Percentiles rank a stretch among this genome's conserved stretches.
phyloP scores from a whole-genome alignment of 2,329 filamentous ascomycete species.

The Colletotrichum sansevieriae region DNA sequence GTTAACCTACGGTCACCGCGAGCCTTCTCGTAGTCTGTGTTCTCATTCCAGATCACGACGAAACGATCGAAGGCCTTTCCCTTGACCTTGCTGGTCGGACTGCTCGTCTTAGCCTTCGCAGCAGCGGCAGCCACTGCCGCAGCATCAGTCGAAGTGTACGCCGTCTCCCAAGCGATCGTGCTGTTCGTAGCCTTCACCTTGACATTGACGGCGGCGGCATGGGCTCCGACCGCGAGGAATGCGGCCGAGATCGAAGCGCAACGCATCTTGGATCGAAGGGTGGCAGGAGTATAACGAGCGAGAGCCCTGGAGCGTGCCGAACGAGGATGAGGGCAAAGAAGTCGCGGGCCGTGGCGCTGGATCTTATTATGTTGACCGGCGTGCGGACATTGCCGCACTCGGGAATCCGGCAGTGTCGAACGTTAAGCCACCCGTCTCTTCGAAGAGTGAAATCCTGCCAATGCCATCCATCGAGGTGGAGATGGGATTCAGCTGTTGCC shows the following conservation, averaged over 20 bases:
- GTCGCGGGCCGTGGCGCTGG: not conserved
- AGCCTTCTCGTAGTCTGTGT: constrained; percentile 77
- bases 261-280: constrained; percentile 17
- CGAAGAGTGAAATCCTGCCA: constrained; percentile 1
- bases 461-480: constrained; percentile 1
- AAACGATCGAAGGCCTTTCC: constrained; percentile 81
- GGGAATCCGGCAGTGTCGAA: constrained; percentile 13
- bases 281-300: constrained; percentile 3
- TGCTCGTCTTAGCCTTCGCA: constrained; percentile 71
- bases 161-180: constrained; percentile 51
- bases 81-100: constrained; percentile 73
- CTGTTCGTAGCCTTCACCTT: constrained; percentile 17
- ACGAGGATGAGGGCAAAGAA: not conserved
- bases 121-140: constrained; percentile 66
- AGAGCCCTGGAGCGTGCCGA: not conserved
- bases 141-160: constrained; percentile 65
- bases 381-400: constrained; percentile 6
- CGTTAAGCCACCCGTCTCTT: constrained; percentile 3
- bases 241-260: constrained; percentile 30
- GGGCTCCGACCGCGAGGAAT: constrained; percentile 47
- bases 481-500: not conserved
- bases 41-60: constrained; percentile 82
- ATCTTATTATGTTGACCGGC: constrained; percentile 1
- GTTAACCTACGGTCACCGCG: constrained; percentile 62
- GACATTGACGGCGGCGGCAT: constrained; percentile 43